These are phyloP conservation scores for Sporothrix pallida DNA, from an alignment of 2,329 filamentous ascomycete species.

Conservation along the genomic window DNA sequence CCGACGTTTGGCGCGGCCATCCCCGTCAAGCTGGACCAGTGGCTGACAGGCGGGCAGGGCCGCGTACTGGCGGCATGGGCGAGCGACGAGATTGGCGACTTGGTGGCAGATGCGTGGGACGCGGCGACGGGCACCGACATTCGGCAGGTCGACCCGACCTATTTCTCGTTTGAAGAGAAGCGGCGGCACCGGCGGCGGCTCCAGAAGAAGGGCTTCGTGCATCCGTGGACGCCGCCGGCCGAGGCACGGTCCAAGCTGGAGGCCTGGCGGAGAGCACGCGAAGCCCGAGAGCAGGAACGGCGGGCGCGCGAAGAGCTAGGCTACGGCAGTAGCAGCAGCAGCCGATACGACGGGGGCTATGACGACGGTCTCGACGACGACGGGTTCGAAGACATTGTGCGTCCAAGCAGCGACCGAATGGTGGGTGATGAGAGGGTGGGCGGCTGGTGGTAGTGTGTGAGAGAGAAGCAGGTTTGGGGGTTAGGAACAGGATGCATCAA, in stretches of 20 bases:
- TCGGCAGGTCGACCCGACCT: constrained; percentile 50
- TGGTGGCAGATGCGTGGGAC: constrained; percentile 56
- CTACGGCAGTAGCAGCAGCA: constrained; percentile 32
- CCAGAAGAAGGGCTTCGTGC: constrained; percentile 53
- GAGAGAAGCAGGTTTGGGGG: not conserved
- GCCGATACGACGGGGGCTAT: constrained; percentile 36
- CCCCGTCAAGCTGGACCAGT: constrained; percentile 67
- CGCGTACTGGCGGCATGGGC: constrained; percentile 48
- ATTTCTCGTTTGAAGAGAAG: constrained; percentile 54
- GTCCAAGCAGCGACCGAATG: constrained; percentile 47
- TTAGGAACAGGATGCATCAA: not conserved
- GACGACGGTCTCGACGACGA: constrained; percentile 18
- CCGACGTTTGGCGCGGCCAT: constrained; percentile 66
- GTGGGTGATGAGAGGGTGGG: constrained; percentile 38
- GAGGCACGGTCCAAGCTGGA: constrained; percentile 54
- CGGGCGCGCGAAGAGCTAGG: constrained; percentile 48
- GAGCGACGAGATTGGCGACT: constrained; percentile 54
- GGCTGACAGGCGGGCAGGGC: constrained; percentile 60
- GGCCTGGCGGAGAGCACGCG: constrained; percentile 52
- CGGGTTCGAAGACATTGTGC: constrained; percentile 37
- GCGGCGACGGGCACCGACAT: constrained; percentile 53
- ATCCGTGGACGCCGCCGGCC: constrained; percentile 47
- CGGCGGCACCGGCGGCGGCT: constrained; percentile 58
- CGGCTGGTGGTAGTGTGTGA: constrained; percentile 25
- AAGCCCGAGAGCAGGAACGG: constrained; percentile 50